phyloP scores from a whole-genome alignment of 805 yeast genomes.

The Hanseniaspora taiwanica region DNA sequence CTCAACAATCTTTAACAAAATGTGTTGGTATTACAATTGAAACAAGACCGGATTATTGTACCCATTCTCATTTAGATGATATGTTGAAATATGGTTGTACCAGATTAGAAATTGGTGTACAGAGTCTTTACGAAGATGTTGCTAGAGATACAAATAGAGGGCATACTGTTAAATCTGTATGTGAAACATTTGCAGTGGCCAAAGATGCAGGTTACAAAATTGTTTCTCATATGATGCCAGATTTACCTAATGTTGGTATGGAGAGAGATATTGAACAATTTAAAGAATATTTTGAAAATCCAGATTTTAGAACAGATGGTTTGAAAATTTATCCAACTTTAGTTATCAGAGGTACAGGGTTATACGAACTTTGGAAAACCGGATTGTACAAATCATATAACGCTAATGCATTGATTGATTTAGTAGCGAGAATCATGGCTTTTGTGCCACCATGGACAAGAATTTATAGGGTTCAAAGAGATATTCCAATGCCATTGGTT shows the following conservation, averaged over 20 bases:
- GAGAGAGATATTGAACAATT: slow-evolving; percentile 95
- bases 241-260: slow-evolving; percentile 96
- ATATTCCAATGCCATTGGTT: slow-evolving; percentile 97
- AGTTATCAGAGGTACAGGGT: slow-evolving; percentile 93
- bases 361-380: slow-evolving; percentile 93
- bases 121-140: slow-evolving; percentile 93
- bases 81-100: slow-evolving; percentile 97
- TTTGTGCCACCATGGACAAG: slow-evolving; percentile 99
- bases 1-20: slow-evolving; percentile 89
- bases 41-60: slow-evolving; percentile 96
- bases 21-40: slow-evolving; percentile 98
- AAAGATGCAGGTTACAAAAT: slow-evolving; percentile 97
- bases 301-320: slow-evolving; percentile 94
- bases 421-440: slow-evolving; percentile 91
- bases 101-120: slow-evolving; percentile 92
- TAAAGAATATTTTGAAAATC: slow-evolving; percentile 91
- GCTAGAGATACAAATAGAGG: slow-evolving; percentile 98
- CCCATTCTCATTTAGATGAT: slow-evolving; percentile 87
- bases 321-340: slow-evolving; percentile 89
- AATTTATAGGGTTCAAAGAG: slow-evolving; percentile 95
- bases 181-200: slow-evolving; percentile 91
- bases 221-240: slow-evolving; percentile 99
- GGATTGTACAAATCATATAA: slow-evolving; percentile 90
- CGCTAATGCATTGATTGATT: slow-evolving; percentile 85
- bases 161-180: slow-evolving; percentile 90